Conservation (phyloP, 495 filamentous ascomycete species). For the Durotheca rogersii region DNA sequence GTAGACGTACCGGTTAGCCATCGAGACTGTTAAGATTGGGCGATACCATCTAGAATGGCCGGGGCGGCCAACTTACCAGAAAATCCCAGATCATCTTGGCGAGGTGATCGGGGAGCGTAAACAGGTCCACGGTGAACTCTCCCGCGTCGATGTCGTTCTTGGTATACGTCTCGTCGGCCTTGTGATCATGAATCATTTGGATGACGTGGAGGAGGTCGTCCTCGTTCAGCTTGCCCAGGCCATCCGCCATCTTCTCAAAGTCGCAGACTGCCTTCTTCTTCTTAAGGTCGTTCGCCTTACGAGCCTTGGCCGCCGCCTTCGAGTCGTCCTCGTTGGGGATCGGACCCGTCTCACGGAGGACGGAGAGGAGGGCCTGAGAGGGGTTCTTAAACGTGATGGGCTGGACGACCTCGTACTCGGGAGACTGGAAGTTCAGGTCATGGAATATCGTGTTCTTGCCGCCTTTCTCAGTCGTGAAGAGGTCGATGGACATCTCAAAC, state of each 20-base stretch:
- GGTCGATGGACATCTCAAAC: slow-evolving; percentile 89
- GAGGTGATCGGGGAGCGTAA: slow-evolving; percentile 81
- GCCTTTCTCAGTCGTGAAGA: slow-evolving; percentile 78
- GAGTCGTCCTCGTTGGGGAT: slow-evolving; percentile 70
- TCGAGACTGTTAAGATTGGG: too few species aligned
- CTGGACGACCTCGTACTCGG: slow-evolving; percentile 83
- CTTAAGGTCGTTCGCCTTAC: slow-evolving; percentile 68
- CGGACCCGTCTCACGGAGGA: slow-evolving; percentile 78
- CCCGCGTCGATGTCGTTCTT: slow-evolving; percentile 97
- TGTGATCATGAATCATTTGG: slow-evolving; percentile 97
- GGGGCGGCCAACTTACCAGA: too few species aligned
- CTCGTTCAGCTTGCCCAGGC: slow-evolving; percentile 76
- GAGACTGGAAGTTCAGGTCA: slow-evolving; percentile 86
- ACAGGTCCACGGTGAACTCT: slow-evolving; percentile 98
- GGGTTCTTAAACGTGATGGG: slow-evolving; percentile 86
- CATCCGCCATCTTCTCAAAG: slow-evolving; percentile 97
- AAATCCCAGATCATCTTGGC: slow-evolving; percentile 95
- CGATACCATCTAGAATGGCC: too few species aligned
- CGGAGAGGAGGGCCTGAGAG: slow-evolving; percentile 70
- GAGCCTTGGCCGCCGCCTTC: slow-evolving; percentile 52
- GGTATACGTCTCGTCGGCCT: slow-evolving; percentile 85
- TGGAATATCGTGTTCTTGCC: slow-evolving; percentile 79
- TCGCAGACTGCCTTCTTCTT: slow-evolving; percentile 83
- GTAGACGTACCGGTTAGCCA: slow-evolving; percentile 3
- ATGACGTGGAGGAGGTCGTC: slow-evolving; percentile 93